Base-by-base conservation (phyloP, 1,139 yeast genomes). In the Tardiomyces digboiensis region DNA sequence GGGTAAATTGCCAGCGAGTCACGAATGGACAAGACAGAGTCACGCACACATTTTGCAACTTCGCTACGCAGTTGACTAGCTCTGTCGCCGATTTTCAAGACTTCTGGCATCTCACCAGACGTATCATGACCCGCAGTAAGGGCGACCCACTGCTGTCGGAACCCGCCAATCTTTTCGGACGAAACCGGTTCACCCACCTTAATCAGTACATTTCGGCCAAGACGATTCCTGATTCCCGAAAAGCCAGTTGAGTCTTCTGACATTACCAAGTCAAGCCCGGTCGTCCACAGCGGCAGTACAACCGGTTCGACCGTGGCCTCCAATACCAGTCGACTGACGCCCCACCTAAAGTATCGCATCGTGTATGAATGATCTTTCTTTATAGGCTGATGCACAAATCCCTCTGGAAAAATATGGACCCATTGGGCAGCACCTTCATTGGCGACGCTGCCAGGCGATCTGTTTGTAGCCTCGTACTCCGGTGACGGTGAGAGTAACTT, bases 381-480 rank as follows among this genome's bases (percentile, higher is more conserved):
- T 50, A 80, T 74, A 23, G 89, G 68, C 61, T 91, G 98, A 44
- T 91, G 74, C 1, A 91, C 97, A 60, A 82, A 85, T 0, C 95
- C 96, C 61, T 91, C 98, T 0, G 98, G 98, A 62, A 87, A 91
- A 4, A 89, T 80, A 61, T 91, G 97, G 48, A 91, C 78, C 98
- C 98, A 91, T 86, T 78, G 2, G 91, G 83, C 52, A 73, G 75
- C 13, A 70, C 66, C 47, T 88, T 68, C 29, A 74, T 16, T 4
- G 33, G 33, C 8, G 16, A 5, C 12, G 33, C 33, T 26, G 33
- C 33, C 16, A 4, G 5, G 33, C 33, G 10, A 16, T 16, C 10
- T 26, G 33, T 26, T 13, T 26, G 16, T 16, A 5, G 33, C 8
- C 29, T 41, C 42, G 36, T 43, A 38, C n/a, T 33, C 16, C n/a